These are phyloP conservation scores for Aspergillus bridgeri DNA, from an alignment of 495 filamentous ascomycete genomes.

Conservation along the genomic window DNA sequence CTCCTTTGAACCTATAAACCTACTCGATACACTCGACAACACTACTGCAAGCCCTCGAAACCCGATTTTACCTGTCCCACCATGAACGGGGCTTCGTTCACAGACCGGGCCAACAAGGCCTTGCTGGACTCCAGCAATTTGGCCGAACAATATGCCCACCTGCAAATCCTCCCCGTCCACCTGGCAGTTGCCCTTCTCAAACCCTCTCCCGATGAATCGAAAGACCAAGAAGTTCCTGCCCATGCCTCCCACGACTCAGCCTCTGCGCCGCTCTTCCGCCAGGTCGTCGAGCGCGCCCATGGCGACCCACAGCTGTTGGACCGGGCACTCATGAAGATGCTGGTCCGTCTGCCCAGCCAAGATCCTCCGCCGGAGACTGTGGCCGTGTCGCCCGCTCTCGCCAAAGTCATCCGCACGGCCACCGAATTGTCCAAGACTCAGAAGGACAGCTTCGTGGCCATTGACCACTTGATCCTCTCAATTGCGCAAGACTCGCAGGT, in stretches of 20 bases:
- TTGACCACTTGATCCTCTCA: slow-evolving; percentile 87
- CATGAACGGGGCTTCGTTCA: slow-evolving; percentile 65
- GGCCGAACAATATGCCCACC: slow-evolving; percentile 82
- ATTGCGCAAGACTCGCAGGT: slow-evolving; percentile 75
- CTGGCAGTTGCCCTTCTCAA: slow-evolving; percentile 86
- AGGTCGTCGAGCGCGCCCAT: slow-evolving; percentile 90
- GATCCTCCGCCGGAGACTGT: slow-evolving; percentile 89
- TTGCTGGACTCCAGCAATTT: slow-evolving; percentile 79
- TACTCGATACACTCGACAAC: too few species aligned
- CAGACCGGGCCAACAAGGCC: slow-evolving; percentile 84
- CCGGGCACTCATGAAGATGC: slow-evolving; percentile 79
- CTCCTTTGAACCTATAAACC: slow-evolving; percentile 7
- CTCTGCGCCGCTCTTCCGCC: slow-evolving; percentile 75
- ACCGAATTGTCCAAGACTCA: slow-evolving; percentile 93
- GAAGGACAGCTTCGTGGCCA: slow-evolving; percentile 89
- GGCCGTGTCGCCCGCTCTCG: slow-evolving; percentile 73
- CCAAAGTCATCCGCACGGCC: slow-evolving; percentile 75
- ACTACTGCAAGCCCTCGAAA: too few species aligned
- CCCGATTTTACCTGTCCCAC: too few species aligned
- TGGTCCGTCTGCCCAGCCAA: slow-evolving; percentile 89
- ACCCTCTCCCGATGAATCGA: slow-evolving; percentile 70
- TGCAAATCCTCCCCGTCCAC: slow-evolving; percentile 84
- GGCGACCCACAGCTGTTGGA: slow-evolving; percentile 88
- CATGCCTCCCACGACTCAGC: slow-evolving; percentile 55
- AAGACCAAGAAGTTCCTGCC: slow-evolving; percentile 64